Evolutionary conservation across 768 basidiomycete species (phyloP).

Genomic region (Rhodotorula sphaerocarpa): DNA sequence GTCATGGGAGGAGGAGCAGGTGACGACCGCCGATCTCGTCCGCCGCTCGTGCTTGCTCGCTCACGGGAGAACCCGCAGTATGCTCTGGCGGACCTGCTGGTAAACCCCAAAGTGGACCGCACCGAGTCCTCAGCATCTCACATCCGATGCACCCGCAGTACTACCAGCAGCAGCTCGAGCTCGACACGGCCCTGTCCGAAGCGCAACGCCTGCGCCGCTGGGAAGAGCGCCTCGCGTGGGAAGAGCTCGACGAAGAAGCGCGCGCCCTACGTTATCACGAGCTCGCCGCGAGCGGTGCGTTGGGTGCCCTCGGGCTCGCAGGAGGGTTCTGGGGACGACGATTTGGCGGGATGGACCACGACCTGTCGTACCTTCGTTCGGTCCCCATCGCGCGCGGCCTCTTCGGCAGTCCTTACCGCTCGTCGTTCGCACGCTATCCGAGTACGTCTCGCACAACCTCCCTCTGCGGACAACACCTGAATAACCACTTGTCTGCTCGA

Average conservation of each 20-base stretch:
- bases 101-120: too few relatives aligned
- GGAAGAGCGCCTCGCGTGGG: slow-evolving; percentile 25
- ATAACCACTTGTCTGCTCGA: too few relatives aligned
- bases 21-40: too few relatives aligned
- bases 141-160: not conserved
- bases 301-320: slow-evolving; percentile 14
- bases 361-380: slow-evolving; percentile 22
- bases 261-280: slow-evolving; percentile 5
- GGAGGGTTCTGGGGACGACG: slow-evolving; percentile 21
- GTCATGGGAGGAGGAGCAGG: slow-evolving; percentile 7
- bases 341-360: slow-evolving; percentile 13
- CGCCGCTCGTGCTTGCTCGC: not conserved
- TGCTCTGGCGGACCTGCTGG: slow-evolving; percentile 20
- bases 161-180: slow-evolving; percentile 26
- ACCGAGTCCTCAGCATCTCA: not conserved
- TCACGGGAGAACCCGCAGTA: not conserved
- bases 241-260: slow-evolving; percentile 12
- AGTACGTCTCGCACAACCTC: not conserved
- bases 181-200: slow-evolving; percentile 13
- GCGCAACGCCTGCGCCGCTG: slow-evolving; percentile 13
- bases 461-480: not conserved
- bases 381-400: slow-evolving; percentile 17
- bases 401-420: slow-evolving; percentile 14
- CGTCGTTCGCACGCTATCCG: not conserved
- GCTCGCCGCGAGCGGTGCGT: not conserved